Evolutionary conservation across 2,329 filamentous ascomycete genomes (phyloP).

Genomic region (Calycina herbarum): DNA sequence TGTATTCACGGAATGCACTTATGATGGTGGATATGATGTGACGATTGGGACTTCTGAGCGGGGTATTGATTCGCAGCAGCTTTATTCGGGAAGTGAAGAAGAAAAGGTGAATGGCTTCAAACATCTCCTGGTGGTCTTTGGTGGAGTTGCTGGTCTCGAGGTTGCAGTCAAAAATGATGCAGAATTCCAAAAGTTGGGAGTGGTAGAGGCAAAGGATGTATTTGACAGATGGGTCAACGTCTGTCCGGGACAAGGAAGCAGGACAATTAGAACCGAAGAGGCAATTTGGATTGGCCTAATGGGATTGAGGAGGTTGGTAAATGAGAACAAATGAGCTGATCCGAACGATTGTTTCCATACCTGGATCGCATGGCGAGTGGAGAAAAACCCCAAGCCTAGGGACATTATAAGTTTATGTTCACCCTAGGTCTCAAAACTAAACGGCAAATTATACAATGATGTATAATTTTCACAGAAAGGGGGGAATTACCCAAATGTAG

Average conservation of each 20-base stretch:
- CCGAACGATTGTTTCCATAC: neutral
- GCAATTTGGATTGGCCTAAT: constrained; percentile 76
- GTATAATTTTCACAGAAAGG: neutral
- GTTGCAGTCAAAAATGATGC: constrained; percentile 65
- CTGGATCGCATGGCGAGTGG: neutral
- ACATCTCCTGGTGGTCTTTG: constrained; percentile 77
- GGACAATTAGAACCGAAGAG: constrained; percentile 82
- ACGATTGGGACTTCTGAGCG: constrained; percentile 81
- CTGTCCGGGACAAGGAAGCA: constrained; percentile 75
- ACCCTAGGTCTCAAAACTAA: neutral
- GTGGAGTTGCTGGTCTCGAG: constrained; percentile 78
- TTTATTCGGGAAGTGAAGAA: constrained; percentile 33
- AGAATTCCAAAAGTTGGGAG: constrained; percentile 54
- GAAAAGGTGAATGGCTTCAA: constrained; percentile 50
- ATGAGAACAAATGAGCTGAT: constrained; percentile 28
- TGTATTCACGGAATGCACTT: constrained; percentile 76
- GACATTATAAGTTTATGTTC: neutral
- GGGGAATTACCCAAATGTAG: too few species aligned
- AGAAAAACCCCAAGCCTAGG: neutral
- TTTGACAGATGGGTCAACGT: constrained; percentile 88
- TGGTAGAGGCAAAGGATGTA: constrained; percentile 64
- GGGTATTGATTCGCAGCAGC: constrained; percentile 49
- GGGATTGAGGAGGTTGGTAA: constrained; percentile 59
- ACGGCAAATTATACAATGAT: neutral
- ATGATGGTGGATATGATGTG: constrained; percentile 76